Base-by-base conservation (phyloP, 495 filamentous ascomycete species). In the Parathielavia hyrcaniae region DNA sequence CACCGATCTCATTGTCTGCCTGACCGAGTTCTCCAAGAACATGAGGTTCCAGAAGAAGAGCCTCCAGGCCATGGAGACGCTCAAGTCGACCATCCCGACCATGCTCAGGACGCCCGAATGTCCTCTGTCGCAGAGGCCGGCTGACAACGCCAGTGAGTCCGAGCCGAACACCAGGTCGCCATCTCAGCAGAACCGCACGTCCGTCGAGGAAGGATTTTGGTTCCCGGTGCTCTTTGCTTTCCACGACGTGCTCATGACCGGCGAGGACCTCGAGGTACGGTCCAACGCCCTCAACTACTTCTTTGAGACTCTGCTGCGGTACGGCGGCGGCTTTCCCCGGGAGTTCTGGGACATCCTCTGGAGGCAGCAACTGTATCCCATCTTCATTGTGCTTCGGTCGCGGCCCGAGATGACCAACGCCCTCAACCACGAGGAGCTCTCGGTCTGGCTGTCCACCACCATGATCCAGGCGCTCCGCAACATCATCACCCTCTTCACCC, bases 331-430 rank as follows among this genome's bases (percentile, higher is more conserved):
- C 63, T 99, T 96, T 67, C 91, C 93, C 4, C 76, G 85, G 0
- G 90, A 95, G 46, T 99, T 99, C 66, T 99, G 93, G 93, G 93
- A 99, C 67, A 96, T 91, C 11, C 82, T 99, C 22, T 99, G 93
- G 90, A 82, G 91, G 50, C 92, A 99, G 69, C 80, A 97, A 35
- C 84, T 99, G 2, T 97, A 93, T 60, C 93, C 93, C 0, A 99
- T 97, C 62, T 99, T 99, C 74, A 92, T 97, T 79, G 93, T 99
- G 0, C 75, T 99, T 17, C 91, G 93, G 61, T 96, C 91, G 10
- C 88, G 91, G 60, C 93, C 91, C 0, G 93, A 99, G 70, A 95
- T 97, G 88, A 83, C 83, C 50, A 95, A 96, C 64, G 88, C 89
- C 17, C 81, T 89, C 4, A 96, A 89, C 58, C 91, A 96, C 61